Base-by-base conservation (phyloP, 2,329 filamentous ascomycete species). In the Anisogramma anomala region DNA sequence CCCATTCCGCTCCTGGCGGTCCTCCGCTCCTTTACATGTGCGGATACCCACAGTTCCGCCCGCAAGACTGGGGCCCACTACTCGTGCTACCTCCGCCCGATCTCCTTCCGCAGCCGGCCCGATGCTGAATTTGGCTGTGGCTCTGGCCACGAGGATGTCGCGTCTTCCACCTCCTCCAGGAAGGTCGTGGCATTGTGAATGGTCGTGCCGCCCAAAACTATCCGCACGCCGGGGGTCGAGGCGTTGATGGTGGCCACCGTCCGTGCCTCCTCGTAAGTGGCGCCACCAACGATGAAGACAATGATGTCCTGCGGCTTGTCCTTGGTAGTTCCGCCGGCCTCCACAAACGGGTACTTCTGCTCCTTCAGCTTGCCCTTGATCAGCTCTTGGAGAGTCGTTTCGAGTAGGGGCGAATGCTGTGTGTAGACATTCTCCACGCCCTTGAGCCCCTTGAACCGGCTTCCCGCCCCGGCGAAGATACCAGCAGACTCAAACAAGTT, bases 361-460 rank as follows among this genome's bases (percentile, higher is more conserved):
- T 94, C 85, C 53, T 79, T 82, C 44, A 98, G 63, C 22, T 84
- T 77, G 0, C 91, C 93, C 57, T 94, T 95, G 65, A 96, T 88
- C 38, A 98, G 68, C 52, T 89, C 89, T 57, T 95, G 89, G 14
- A 98, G 65, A 0, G 87, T 96, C 18, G 75, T 74, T 59, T 95
- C 88, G 13, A 98, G 63, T 17, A 86, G 72, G 0, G 93, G 87
- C 5, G 86, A 93, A 60, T 98, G 91, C 59, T 98, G 93, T 0
- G 91, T 98, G 59, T 98, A 98, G 20, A 98, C 91, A 53, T 98
- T 98, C 59, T 98, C 93, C 1, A 98, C 91, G 2, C 91, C 91
- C 56, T 96, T 95, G 11, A 98, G 70, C 0, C 91, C 91, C 55
- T 94, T 94, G 60, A 98, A 87, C 4, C 88, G 79, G 54, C 82